Evolutionary conservation across 1,139 yeast species (phyloP), one percentile per base, ranked within the genome.

Genomic region (Sugiyamaella sp.): DNA sequence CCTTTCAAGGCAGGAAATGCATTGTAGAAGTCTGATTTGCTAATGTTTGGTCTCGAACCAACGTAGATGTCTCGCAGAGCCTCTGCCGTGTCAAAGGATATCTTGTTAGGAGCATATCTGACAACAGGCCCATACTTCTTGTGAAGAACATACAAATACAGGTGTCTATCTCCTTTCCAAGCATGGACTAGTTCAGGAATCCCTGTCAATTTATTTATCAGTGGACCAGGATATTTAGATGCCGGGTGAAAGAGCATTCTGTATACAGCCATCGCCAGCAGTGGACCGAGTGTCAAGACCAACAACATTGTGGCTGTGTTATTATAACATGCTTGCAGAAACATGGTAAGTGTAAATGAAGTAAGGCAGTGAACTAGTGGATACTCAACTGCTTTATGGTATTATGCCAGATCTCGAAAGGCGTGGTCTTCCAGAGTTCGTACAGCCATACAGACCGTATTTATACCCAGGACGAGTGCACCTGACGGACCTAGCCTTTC

Each of bases 1-100:
- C 57, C 60, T 47, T 58, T 58, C 37, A 56, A 37, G 24, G 60
- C 60, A n/a, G 60, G 60, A 52, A 58, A 58, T 3, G 59, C 59
- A 35, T 56, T 56, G 45, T 58, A 58, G 20, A 58, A 58, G 35
- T 56, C 58, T 16, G 58, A 45, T 49, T 58, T 58, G 38, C 53
- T 49, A 38, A 58, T 54, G 42, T 58, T 54, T 33, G 56, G 49
- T 52, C 56, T 57, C 45, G 50, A 55, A 1, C 60, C 60, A n/a
- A 47, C 25, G 52, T 58, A 58, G 38, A 58, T 58, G 46, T 58
- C 59, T 22, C 51, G 46, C 35, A 58, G 51, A 12, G 60, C 55
- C 14, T 54, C 57, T 1, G 56, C 57, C 14, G 57, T 51, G 27
- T 56, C 52, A 44, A 58, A 58, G 1, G 58, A 56, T 41, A 58